phyloP scores from a whole-genome alignment of 495 filamentous ascomycete genomes.

The Trichodelitschia bisporula region DNA sequence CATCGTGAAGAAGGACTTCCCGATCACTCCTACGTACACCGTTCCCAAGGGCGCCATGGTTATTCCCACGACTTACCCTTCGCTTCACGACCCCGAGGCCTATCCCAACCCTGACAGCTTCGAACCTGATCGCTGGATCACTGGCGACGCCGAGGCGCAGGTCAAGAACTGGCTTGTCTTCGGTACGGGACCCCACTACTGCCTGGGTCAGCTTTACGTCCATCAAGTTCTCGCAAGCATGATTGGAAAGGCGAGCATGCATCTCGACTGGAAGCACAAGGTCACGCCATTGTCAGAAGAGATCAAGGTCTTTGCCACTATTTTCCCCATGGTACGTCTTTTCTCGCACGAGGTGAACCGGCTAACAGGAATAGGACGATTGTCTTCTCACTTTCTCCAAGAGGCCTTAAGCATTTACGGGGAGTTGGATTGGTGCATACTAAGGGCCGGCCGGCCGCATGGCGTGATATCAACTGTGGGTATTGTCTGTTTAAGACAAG shows the following conservation, averaged over 20 bases:
- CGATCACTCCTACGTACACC: slow-evolving; percentile 68
- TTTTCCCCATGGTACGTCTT: slow-evolving; percentile 82
- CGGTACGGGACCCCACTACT: slow-evolving; percentile 91
- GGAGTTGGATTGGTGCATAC: too few species aligned
- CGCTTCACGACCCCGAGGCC: slow-evolving; percentile 79
- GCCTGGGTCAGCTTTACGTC: slow-evolving; percentile 87
- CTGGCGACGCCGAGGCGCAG: slow-evolving; percentile 72
- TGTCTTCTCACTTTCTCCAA: slow-evolving; percentile 12
- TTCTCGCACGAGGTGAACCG: too few species aligned
- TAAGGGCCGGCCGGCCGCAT: too few species aligned
- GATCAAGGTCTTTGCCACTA: slow-evolving; percentile 95
- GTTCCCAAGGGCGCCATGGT: slow-evolving; percentile 89
- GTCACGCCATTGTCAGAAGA: slow-evolving; percentile 61
- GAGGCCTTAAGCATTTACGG: slow-evolving; percentile 4
- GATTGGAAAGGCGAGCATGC: slow-evolving; percentile 81
- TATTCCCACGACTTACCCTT: slow-evolving; percentile 70
- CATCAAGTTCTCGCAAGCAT: slow-evolving; percentile 69
- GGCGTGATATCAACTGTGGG: too few species aligned
- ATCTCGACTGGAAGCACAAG: slow-evolving; percentile 78
- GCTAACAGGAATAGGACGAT: slow-evolving; percentile 10
- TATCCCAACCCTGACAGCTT: slow-evolving; percentile 77
- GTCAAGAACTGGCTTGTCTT: slow-evolving; percentile 96
- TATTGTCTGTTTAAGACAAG: too few species aligned
- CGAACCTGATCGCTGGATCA: slow-evolving; percentile 81
- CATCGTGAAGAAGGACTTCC: slow-evolving; percentile 83